Evolutionary conservation across 2,329 filamentous ascomycete species (phyloP), one percentile per base, ranked within the genome.

Genomic region (Lasiodiplodia sp.): DNA sequence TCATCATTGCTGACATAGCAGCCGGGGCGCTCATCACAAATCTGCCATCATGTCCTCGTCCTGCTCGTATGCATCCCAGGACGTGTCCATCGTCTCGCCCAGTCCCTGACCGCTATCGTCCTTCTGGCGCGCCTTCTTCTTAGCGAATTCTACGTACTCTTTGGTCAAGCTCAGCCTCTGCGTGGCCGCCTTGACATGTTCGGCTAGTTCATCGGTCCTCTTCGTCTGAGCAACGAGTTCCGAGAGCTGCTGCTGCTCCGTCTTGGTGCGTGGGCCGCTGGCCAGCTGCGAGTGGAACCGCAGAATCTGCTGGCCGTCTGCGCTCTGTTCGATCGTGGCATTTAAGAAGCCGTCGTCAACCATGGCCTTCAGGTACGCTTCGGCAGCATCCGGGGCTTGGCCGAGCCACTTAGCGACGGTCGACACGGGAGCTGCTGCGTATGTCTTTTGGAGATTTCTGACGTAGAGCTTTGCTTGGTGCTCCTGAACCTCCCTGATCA

Each of bases 391-490:
- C 0, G 83, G 75, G n/a, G 83, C 79, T 18, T 83, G 79, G 10
- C 83, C 82, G 28, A 90, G 77, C 21, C 84, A 83, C 34, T 79
- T 79, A 0, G 86, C 81, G 34, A 89, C 84, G 60, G 85, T 84
- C 5, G 82, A 78, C 11, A 90, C 80, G 4, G 87, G 85, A 40
- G 91, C 81, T 6, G 88, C 87, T 38, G 86, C 85, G 75, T 95
- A 97, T 3, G 92, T 89, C 65, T 87, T 86, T 55, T 90, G 89
- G 31, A 98, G 84, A 69, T 89, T 89, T 40, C 91, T 83, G 68
- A 98, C 88, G 69, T 92, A 90, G 82, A 91, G 93, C 73, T 90
- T 89, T 72, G 92, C 89, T 76, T 94, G 92, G 11, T 91, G 89
- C 23, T 86, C 82, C 49, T 91, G 78, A 12, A 95, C 90, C 76